Evolutionary conservation across 495 filamentous ascomycete genomes (phyloP), one percentile per base, ranked within the genome.

Genomic region (Talaromyces stipitatus): DNA sequence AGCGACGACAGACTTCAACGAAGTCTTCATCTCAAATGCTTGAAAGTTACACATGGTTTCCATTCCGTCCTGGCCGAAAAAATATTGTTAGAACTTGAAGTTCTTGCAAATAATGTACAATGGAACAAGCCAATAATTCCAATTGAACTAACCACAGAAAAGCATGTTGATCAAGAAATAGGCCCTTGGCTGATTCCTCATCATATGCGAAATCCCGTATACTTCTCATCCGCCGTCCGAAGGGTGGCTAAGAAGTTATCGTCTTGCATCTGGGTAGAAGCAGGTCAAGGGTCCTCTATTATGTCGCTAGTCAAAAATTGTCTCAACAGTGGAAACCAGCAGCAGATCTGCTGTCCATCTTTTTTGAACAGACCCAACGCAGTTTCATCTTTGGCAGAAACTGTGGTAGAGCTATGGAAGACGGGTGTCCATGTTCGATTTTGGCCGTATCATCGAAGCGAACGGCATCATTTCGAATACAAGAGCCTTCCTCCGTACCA

Each of bases 21-120:
- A 53, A 29, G 58, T 72, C 4, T 54, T 54, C 66, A 59, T 54
- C 54, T 50, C 29, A 74, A 73, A 61, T 65, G 64, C 36, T 58
- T 80, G 23, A 71, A 69, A 48, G 72, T 74, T 12, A 73, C 76
- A 0, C 66, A 81, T 59, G 77, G 68, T 2, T 81, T 78, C 58
- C 75, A 82, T 61, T 81, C 76, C 0, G 51, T 56, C 0, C 61
- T 81, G 5, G 69, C 72, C 0, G 78, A 82, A 7, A 46, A 64
- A 1, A 58, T 82, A 7, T 46, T 74, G 2, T 50, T 57, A 2
- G 38, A 50, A 0, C 57, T 79, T 2, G 60, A 58, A 3, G 43
- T 62, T 1, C 8, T 74, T 1, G 75, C 65, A 0, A 10, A 62
- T 6, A 52, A 46, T 0, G 16, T 76, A 10, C 28, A 23, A 4